Conservation (phyloP, 495 filamentous ascomycete genomes). For the Penicillium antarcticum region DNA sequence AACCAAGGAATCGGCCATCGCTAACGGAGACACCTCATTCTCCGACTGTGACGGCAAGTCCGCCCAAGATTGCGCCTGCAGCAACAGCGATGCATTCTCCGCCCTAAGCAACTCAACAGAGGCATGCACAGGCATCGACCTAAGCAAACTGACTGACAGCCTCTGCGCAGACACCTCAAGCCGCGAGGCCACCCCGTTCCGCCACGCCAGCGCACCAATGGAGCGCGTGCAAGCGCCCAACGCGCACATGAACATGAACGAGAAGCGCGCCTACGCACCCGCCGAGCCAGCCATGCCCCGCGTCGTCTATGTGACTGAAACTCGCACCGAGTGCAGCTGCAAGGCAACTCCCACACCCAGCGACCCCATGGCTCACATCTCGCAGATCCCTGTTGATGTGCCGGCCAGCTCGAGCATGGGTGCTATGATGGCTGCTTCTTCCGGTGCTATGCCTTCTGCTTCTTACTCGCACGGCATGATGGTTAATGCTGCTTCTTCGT, state of each 20-base stretch:
- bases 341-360: constrained; percentile 6
- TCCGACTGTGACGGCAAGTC: constrained; percentile 8
- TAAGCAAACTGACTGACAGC: constrained; percentile 1
- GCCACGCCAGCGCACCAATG: constrained; percentile 25
- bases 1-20: background rate
- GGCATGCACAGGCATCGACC: constrained; percentile 15
- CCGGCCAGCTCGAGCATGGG: constrained; percentile 18
- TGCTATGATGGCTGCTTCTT: constrained; percentile 5
- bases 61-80: constrained; percentile 16
- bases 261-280: constrained; percentile 17
- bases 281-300: background rate
- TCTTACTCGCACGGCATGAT: constrained; percentile 9
- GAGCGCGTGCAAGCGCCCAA: background rate
- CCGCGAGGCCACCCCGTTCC: constrained; percentile 6
- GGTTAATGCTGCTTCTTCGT: constrained; percentile 14
- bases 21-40: constrained; percentile 1
- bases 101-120: background rate
- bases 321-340: constrained; percentile 22
- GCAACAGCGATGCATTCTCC: constrained; percentile 14
- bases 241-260: constrained; percentile 3
- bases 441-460: constrained; percentile 1
- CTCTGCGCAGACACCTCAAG: constrained; percentile 9
- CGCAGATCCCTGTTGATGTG: constrained; percentile 24
- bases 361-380: constrained; percentile 10
- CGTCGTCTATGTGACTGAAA: constrained; percentile 25